These are phyloP conservation scores for Acanthochlamys bracteata DNA, from an alignment of 106 monocot genomes.

Conservation along the genomic window DNA sequence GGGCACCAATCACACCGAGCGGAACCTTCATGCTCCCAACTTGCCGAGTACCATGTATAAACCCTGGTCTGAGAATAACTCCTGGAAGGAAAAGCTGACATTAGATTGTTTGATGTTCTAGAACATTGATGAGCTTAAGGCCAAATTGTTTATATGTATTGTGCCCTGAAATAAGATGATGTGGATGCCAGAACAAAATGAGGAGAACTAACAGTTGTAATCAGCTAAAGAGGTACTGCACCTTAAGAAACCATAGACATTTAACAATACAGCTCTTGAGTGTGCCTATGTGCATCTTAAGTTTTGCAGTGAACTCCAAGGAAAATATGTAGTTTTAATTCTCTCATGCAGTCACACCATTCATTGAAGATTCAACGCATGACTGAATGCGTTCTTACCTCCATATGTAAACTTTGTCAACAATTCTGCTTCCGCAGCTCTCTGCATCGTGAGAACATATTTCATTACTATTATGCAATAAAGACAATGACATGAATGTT, in stretches of 20 bases:
- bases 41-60: slow-evolving; percentile 93
- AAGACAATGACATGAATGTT: background rate
- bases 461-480: background rate
- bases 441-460: slow-evolving; percentile 31
- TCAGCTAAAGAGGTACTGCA: too few species aligned
- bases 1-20: slow-evolving; percentile 69
- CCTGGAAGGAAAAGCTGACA: slow-evolving; percentile 26
- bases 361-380: background rate
- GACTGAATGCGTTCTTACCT: slow-evolving; percentile 23
- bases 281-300: too few species aligned
- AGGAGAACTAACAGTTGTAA: too few species aligned
- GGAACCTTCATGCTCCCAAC: slow-evolving; percentile 89
- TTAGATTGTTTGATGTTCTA: background rate
- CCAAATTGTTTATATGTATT: background rate
- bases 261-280: too few species aligned
- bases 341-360: too few species aligned
- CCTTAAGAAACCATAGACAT: too few species aligned
- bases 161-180: too few species aligned
- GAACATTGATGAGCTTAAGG: background rate
- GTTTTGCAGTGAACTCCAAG: too few species aligned
- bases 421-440: slow-evolving; percentile 68
- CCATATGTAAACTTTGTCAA: slow-evolving; percentile 65
- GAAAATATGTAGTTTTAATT: too few species aligned
- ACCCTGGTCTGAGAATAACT: slow-evolving; percentile 84
- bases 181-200: too few species aligned